Base-by-base conservation (phyloP, 225 moss, liverwort and hornwort genomes). In the Asterella californica region DNA sequence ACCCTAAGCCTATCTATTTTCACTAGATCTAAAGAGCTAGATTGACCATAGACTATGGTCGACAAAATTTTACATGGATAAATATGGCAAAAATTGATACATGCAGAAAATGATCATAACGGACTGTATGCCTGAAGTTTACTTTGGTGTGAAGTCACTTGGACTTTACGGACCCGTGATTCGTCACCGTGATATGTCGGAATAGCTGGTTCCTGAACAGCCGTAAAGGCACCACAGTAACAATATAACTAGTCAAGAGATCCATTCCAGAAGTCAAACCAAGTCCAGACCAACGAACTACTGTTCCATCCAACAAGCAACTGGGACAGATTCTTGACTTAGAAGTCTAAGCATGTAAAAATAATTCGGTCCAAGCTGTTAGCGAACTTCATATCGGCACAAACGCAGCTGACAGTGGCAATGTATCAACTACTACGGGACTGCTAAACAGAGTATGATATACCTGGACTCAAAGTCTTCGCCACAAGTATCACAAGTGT, bases 381-480 rank as follows among this genome's bases (percentile, higher is more conserved):
- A 61, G 74, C 57, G 10, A 80, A 25, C 72, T 57, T 29, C 34
- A 48, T 33, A 7, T 2, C 29, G 11, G 64, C 64, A 30, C 32
- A 30, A 65, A 15, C 15, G 64, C 64, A 32, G 64, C 14, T 32
- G 27, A 10, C 30, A 30, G 65, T 65, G 27, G 10, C 12, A 71
- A 19, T 70, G 45, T 47, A 15, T 21, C 34, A 53, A 12, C n/a
- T 15, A 22, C 22, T 32, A 15, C n/a, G 36, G 25, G 9, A 66
- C 32, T 25, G 21, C 3, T 30, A 10, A 68, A 65, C 37, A 5
- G 54, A 32, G 18, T 21, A 49, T 37, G 15, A 55, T 84, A 81
- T 61, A 93, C 95, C 95, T 92, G 70, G 95, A 92, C 52, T 90
- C 95, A 78, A 96, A 96, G 83, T 92, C 91, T 86, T 92, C 89